These are phyloP conservation scores for Cladosporium oxysporum DNA, from an alignment of 2,329 filamentous ascomycete genomes.

Conservation along the genomic window DNA sequence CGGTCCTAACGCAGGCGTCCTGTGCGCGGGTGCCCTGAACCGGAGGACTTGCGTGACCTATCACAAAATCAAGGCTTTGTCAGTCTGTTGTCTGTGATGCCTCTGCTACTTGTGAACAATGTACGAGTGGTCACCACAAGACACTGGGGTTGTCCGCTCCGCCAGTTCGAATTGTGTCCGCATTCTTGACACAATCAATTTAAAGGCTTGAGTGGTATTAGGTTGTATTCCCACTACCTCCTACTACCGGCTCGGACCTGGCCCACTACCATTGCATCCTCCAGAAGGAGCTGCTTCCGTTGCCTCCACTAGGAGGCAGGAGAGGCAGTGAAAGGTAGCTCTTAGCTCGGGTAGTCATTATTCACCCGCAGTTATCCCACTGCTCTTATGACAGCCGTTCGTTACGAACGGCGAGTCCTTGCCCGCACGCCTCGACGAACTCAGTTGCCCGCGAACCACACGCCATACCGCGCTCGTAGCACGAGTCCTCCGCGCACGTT, in stretches of 20 bases:
- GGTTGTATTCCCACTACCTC: background rate
- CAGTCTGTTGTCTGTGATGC: background rate
- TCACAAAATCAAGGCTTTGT: background rate
- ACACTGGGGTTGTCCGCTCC: background rate
- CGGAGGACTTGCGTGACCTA: background rate
- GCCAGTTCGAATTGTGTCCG: background rate
- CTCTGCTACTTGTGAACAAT: background rate
- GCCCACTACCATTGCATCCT: conserved; percentile 2
- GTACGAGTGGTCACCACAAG: background rate
- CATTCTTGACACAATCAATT: background rate
- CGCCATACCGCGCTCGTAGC: background rate
- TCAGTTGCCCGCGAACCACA: background rate
- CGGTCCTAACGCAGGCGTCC: background rate
- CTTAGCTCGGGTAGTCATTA: background rate
- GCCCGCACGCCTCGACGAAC: background rate
- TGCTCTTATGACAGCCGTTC: background rate
- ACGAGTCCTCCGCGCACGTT: background rate
- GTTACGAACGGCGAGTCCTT: background rate
- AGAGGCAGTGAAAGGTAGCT: background rate
- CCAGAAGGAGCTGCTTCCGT: background rate
- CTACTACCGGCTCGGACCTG: background rate
- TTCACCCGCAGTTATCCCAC: conserved; percentile 6
- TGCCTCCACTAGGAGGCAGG: background rate
- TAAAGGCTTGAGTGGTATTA: background rate
- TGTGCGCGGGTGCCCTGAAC: background rate